These are phyloP conservation scores for Colletotrichum siamense DNA, from an alignment of 2,329 filamentous ascomycete genomes.

Conservation along the genomic window DNA sequence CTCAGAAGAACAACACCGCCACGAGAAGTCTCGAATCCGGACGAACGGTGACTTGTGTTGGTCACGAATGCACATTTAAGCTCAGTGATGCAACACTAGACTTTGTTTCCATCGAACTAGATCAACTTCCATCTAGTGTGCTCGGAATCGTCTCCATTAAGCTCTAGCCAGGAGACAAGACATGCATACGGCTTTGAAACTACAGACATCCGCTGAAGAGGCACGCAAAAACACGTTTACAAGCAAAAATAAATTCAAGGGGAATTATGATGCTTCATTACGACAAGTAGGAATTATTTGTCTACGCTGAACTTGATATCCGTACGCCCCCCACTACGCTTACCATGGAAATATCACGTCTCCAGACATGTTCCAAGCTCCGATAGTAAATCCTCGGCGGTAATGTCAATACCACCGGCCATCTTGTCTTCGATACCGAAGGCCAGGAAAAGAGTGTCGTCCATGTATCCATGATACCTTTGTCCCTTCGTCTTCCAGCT, in stretches of 20 bases:
- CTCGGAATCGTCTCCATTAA: rapidly evolving
- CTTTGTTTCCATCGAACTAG: neutral
- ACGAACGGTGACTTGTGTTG: neutral
- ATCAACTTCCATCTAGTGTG: neutral
- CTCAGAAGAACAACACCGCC: neutral
- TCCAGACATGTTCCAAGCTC: constrained; percentile 26
- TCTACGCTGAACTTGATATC: neutral
- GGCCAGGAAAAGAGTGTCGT: constrained; percentile 58
- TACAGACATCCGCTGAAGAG: neutral
- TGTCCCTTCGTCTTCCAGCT: constrained; percentile 55
- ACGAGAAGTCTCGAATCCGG: neutral
- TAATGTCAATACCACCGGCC: constrained; percentile 55
- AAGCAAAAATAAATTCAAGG: neutral
- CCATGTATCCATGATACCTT: constrained; percentile 60
- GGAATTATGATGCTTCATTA: neutral
- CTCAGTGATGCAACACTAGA: neutral
- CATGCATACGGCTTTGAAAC: neutral
- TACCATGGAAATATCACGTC: neutral
- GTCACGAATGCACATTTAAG: neutral
- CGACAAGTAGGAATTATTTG: neutral
- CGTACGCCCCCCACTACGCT: neutral
- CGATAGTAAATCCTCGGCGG: constrained; percentile 52
- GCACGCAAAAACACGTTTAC: neutral
- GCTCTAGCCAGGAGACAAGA: neutral
- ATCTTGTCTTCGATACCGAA: constrained; percentile 62